phyloP scores from a whole-genome alignment of 2,329 filamentous ascomycete genomes.

The Pyrenophora teres region DNA sequence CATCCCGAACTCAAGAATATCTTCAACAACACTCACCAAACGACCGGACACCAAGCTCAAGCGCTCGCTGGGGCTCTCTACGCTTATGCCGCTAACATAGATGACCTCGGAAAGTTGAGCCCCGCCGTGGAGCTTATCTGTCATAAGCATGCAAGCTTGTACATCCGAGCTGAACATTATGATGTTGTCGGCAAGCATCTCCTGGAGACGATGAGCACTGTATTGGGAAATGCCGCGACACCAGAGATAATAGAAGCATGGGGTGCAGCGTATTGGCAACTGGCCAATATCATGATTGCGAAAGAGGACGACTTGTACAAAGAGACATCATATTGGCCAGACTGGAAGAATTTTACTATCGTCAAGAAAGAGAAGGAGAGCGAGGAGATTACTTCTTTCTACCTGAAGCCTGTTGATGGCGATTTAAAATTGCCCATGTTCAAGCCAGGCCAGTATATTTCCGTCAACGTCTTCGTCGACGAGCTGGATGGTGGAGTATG shows the following conservation, averaged over 20 bases:
- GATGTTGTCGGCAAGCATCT: slow-evolving; percentile 71
- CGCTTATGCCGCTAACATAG: slow-evolving; percentile 73
- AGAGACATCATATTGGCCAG: slow-evolving; percentile 64
- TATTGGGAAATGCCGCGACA: slow-evolving; percentile 70
- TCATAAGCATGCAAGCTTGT: slow-evolving; percentile 74
- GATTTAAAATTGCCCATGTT: slow-evolving; percentile 64
- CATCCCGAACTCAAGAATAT: slow-evolving; percentile 70
- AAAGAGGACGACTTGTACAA: slow-evolving; percentile 68
- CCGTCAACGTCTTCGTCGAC: slow-evolving; percentile 63
- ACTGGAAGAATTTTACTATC: slow-evolving; percentile 71
- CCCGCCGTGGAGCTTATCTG: slow-evolving; percentile 70
- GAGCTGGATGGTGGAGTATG: slow-evolving; percentile 54
- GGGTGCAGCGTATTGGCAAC: slow-evolving; percentile 72
- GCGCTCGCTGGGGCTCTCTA: slow-evolving; percentile 72
- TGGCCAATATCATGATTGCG: slow-evolving; percentile 73
- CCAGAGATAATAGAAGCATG: slow-evolving; percentile 68
- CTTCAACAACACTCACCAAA: slow-evolving; percentile 74
- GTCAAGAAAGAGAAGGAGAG: slow-evolving; percentile 68
- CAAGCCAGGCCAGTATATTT: slow-evolving; percentile 74
- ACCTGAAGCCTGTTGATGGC: slow-evolving; percentile 67
- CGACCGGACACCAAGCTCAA: slow-evolving; percentile 68
- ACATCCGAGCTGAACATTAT: slow-evolving; percentile 71
- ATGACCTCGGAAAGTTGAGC: slow-evolving; percentile 65
- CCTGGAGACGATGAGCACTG: slow-evolving; percentile 67
- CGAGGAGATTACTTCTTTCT: slow-evolving; percentile 72